These are phyloP conservation scores for Theobroma grandiflorum DNA, from an alignment of 441 rosid genomes.

Conservation along the genomic window DNA sequence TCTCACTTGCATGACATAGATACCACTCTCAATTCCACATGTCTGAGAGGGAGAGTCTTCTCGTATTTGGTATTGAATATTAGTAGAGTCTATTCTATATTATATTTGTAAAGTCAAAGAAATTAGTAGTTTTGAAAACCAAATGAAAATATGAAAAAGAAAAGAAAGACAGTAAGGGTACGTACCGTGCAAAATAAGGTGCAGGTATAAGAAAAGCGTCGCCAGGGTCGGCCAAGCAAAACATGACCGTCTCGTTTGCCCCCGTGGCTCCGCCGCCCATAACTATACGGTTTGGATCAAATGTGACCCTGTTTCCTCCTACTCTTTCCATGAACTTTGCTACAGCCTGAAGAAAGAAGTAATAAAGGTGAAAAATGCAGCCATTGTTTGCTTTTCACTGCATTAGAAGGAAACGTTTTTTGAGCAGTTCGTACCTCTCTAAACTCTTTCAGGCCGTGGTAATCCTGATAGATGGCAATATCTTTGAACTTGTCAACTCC, in stretches of 20 bases:
- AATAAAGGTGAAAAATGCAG: background rate
- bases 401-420: background rate
- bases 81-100: background rate
- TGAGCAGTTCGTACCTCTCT: constrained; percentile 41
- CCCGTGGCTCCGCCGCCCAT: constrained; percentile 78
- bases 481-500: constrained; percentile 57
- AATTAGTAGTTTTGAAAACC: background rate
- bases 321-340: constrained; percentile 60
- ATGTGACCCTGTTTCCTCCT: constrained; percentile 49
- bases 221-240: constrained; percentile 68
- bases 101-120: background rate
- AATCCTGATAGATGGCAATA: constrained; percentile 61
- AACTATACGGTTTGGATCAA: constrained; percentile 57
- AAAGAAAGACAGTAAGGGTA: background rate
- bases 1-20: background rate
- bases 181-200: constrained; percentile 67
- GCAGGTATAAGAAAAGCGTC: constrained; percentile 68
- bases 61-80: background rate
- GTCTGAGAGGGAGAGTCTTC: background rate
- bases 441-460: constrained; percentile 63
- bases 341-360: constrained; percentile 42
- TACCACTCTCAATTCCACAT: too few relatives aligned
- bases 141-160: background rate
- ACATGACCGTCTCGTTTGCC: constrained; percentile 62
- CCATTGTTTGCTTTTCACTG: background rate